phyloP scores from a whole-genome alignment of 164 flowering plant species.

The Vitis cinerea region DNA sequence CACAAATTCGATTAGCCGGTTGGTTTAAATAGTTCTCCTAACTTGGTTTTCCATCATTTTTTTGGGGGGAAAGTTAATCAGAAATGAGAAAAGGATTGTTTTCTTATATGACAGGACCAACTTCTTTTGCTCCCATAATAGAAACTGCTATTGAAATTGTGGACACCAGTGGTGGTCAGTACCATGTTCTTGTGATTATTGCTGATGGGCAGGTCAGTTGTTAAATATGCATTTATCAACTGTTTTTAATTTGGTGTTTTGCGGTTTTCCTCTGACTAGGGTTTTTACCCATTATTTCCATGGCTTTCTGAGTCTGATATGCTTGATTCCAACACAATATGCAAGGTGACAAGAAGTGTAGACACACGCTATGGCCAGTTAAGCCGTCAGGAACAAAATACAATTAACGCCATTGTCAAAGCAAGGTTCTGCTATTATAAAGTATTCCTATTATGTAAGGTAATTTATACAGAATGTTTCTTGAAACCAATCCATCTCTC shows the following conservation, averaged over 20 bases:
- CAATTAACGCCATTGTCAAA: constrained; percentile 30
- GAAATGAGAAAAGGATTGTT: neutral
- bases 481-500: constrained; percentile 1
- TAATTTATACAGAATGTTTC: neutral
- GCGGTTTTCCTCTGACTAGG: neutral
- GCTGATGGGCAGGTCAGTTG: constrained; percentile 35
- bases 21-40: neutral
- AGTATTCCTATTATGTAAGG: neutral
- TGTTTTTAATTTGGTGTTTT: neutral
- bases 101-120: constrained; percentile 26
- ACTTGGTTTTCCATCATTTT: neutral
- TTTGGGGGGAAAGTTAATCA: neutral
- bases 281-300: neutral
- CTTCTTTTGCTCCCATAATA: constrained; percentile 36
- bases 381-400: constrained; percentile 26
- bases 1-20: constrained; percentile 25
- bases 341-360: constrained; percentile 25
- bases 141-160: constrained; percentile 31
- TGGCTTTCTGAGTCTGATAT: neutral
- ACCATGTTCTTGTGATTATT: constrained; percentile 31
- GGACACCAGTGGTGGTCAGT: constrained; percentile 30
- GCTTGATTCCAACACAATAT: neutral
- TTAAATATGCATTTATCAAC: neutral
- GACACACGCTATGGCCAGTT: constrained; percentile 16
- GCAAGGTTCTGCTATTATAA: constrained; percentile 21